Evolutionary conservation across 2,329 filamentous ascomycete genomes (phyloP), one percentile per base, ranked within the genome.

Genomic region (Acarospora socialis): DNA sequence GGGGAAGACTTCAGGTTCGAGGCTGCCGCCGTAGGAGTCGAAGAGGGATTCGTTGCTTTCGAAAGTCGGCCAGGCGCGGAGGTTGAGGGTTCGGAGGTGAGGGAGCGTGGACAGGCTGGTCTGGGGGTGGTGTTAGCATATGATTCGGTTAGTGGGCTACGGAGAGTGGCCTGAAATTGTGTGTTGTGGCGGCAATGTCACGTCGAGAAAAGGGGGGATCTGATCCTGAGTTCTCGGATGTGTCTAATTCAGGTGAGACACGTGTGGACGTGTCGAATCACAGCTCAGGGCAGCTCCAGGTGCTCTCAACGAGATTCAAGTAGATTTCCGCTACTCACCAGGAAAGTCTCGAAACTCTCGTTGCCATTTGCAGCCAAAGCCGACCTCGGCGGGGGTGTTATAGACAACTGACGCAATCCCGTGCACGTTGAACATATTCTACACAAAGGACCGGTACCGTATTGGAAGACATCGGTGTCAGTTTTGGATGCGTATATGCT

Each of bases 41-140:
- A 52, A 42, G 16, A 46, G 46, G 3, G 50, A 55, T 2, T 57
- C 57, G 22, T 48, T 52, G 39, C 59, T 61, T n/a, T n/a, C n/a
- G n/a, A n/a, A n/a, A 14, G 43, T 60, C 4, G 62, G 62, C 57
- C 61, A 65, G 4, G 57, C 61, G 0, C 59, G 60, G 38, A 65
- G 59, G 37, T 65, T 60, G 12, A 66, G 46, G 0, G 61, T 63
- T 4, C 59, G 49, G 6, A 66, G 47, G 19, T 56, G 43, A 7
- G 47, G 44, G 8, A 66, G 45, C 12, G 56, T 47, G 14, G n/a
- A n/a, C n/a, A n/a, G n/a, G n/a, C n/a, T n/a, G n/a, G n/a, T n/a
- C n/a, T n/a, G n/a, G n/a, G n/a, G n/a, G n/a, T n/a, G n/a, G n/a
- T n/a, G n/a, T n/a, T n/a, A n/a, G n/a, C n/a, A n/a, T n/a, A n/a